Conservation (phyloP, 495 filamentous ascomycete species). For the Xanthoparmelia taractica region DNA sequence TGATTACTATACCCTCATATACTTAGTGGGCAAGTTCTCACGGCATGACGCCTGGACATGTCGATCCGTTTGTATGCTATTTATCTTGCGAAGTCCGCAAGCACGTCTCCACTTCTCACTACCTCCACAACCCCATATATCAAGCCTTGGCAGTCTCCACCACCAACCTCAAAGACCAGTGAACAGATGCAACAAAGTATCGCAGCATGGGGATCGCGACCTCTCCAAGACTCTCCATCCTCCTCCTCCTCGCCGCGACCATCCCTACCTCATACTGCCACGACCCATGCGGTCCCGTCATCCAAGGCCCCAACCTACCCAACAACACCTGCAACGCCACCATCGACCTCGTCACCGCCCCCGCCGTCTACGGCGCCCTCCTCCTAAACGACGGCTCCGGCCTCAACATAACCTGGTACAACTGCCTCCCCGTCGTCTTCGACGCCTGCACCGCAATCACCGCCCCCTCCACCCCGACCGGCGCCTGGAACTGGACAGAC, state of each 20-base stretch:
- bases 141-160: not conserved
- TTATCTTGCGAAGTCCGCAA: not conserved
- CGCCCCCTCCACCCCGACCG: not conserved
- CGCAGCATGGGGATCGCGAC: not conserved
- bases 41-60: not conserved
- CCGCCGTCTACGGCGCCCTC: slow-evolving; percentile 24
- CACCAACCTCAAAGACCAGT: not conserved
- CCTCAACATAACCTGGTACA: slow-evolving; percentile 5
- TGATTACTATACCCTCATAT: not conserved
- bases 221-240: not conserved
- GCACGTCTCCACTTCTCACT: slow-evolving; percentile 1
- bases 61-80: not conserved
- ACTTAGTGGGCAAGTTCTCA: not conserved
- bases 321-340: slow-evolving; percentile 21
- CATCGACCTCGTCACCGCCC: slow-evolving; percentile 14
- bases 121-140: not conserved
- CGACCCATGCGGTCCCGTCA: slow-evolving; percentile 16
- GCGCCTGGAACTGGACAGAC: slow-evolving; percentile 5
- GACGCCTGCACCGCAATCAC: slow-evolving; percentile 12
- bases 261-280: not conserved
- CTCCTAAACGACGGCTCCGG: slow-evolving; percentile 23
- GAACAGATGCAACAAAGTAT: not conserved
- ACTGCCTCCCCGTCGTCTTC: slow-evolving; percentile 9
- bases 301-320: slow-evolving; percentile 9
- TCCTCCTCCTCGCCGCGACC: not conserved